Base-by-base conservation (phyloP, 2,329 filamentous ascomycete genomes). In the Endothia cerciana region DNA sequence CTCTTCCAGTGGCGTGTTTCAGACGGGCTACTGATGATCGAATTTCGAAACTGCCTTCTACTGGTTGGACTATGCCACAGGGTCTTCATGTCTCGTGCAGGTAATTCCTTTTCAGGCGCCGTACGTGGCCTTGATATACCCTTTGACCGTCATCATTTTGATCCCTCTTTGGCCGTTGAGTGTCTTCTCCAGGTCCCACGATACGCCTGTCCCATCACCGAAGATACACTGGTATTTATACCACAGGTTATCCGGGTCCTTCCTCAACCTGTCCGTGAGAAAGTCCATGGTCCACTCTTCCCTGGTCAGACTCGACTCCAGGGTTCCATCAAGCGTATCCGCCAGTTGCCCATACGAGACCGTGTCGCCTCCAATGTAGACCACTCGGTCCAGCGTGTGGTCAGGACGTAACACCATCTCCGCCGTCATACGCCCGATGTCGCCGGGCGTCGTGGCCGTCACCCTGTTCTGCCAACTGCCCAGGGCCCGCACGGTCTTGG, bases 181-280 rank as follows among this genome's bases (percentile, higher is more conserved):
- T 8, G 86, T 89, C 68, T 72, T 72, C 11, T 78, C 73, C 71
- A 79, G 76, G 8, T 83, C 80, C 89, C 89, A 91, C 47, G 81
- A 81, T 5, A 89, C 83, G 0, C 88, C 89, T 8, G 74, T 77
- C 0, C 85, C 86, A 63, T 83, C 77, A 1, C 82, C 86, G 78
- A 91, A 91, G 0, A 88, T 83, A 68, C 84, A 77, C 28, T 85
- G 78, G 74, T 91, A 91, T 76, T 86, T 89, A 70, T 81, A 79
- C 71, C 89, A 78, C 2, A 72, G 72, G 70, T 85, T 80, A 0
- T 75, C 76, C 0, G 84, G 82, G 6, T 86, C 80, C 13, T 74
- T 73, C 25, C 71, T 71, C 69, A 89, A 73, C 69, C 85, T 81
- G 6, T 72, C 71, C 69, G 75, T 74, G 70, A 89, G 73, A 56